Evolutionary conservation across 805 yeast genomes (phyloP), one percentile per base, ranked within the genome.

Genomic region (Zygoascus biomembranicola): DNA sequence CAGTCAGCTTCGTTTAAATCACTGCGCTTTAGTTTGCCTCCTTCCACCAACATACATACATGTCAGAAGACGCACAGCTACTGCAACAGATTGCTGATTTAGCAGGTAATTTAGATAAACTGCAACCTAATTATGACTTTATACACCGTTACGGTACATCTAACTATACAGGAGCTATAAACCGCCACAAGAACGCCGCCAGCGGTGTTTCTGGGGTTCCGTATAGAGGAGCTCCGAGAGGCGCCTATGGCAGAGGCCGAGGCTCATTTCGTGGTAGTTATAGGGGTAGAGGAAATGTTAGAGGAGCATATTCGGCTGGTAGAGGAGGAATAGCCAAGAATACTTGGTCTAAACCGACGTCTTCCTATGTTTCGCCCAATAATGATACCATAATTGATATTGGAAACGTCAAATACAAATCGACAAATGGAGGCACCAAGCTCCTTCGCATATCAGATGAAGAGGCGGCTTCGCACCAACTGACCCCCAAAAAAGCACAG

Each of bases 381-480:
- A 35, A 35, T n/a, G 39, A 32, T 32, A 23, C 41, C 28, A 47
- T 18, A 5, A 55, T 60, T 11, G 65, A 63, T 20, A 59, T 64
- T 28, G 60, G 59, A 18, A 64, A 65, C 8, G 55, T 63, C n/a
- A 54, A 58, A 47, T 64, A 64, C 47, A 45, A 45, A 16, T 47
- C 56, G 14, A 31, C 52, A 26, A 51, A 54, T 14, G 54, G 52
- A 35, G 68, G 65, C 11, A 57, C 59, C 45, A 63, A 63, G 52
- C 56, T 64, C n/a, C 51, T 60, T 5, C 50, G 62, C 20, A 42
- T 53, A 16, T 53, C 51, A 20, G 43, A 35, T 28, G 46, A 37
- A 10, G 49, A 41, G 10, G 51, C 45, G 4, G 51, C 43, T 10
- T 13, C 39, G 10, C 18, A 10, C n/a, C 13, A 20, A 19, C 3